Base-by-base conservation (phyloP, 352 stramenopile genomes). In the Pythium dissimile region DNA sequence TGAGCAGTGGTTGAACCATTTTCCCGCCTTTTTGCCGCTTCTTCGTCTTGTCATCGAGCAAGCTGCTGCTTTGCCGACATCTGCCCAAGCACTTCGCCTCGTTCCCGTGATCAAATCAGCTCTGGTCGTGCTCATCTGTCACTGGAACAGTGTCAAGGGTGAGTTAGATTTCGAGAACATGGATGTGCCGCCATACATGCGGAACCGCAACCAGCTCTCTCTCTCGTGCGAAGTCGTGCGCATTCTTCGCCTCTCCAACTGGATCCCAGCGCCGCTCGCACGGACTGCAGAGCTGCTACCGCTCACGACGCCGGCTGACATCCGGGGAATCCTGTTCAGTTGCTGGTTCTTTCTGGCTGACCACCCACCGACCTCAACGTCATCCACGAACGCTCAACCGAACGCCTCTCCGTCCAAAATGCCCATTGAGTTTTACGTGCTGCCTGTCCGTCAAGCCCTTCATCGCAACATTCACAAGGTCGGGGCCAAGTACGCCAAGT, bases 81-180 rank as follows among this genome's bases (percentile, higher is more conserved):
- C 78, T 8, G 70, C 51, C 5, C 75, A 88, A 43, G 38, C 73
- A 41, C 45, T 86, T 20, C 82, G 80, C 1, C 70, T 89, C 10
- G 62, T 91, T n/a, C 78, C 80, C 2, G 59, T 94, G 42, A 66
- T 94, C 55, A 94, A 94, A 44, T 84, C 82, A 7, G 67, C 76
- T 11, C 54, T 94, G 5, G 74, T 92, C 13, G 84, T 94, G 21
- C 63, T 91, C 5, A 16, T 94, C 9, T 79, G 83, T 1, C 80
- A 92, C 50, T 94, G 84, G 84, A 90, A 94, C 68, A 89, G 80
- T 35, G 73, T 89, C 27, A 90, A 90, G 34, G 78, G 74, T n/a
- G 72, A 86, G 6, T 47, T 88, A 12, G 62, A 75, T 5, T 27
- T 75, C 12, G 72, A 89, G 39, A 89, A 94, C 62, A 70, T 82